These are phyloP conservation scores for Fennellomyces sp. DNA, from an alignment of 371 early-diverging fungal species.

Conservation along the genomic window DNA sequence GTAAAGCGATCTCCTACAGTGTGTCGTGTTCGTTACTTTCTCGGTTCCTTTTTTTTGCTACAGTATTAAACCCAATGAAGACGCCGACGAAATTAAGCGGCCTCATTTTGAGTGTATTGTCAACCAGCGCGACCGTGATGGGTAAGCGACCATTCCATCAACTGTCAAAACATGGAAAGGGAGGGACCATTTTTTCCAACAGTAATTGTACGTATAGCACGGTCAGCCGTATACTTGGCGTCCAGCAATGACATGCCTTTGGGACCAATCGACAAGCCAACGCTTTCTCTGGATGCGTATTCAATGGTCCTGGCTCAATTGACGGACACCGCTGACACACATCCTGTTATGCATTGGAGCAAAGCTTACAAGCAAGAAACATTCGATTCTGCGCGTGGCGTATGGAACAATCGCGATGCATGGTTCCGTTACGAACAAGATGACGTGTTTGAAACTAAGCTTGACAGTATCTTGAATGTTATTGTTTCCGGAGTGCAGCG, in stretches of 20 bases:
- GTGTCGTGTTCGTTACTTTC: background rate
- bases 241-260: constrained; percentile 6
- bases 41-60: background rate
- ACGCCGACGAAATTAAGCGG: background rate
- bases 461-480: constrained; percentile 12
- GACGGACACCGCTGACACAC: constrained; percentile 16
- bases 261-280: constrained; percentile 1
- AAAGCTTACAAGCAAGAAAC: constrained; percentile 14
- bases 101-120: constrained; percentile 8
- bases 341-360: constrained; percentile 21
- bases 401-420: constrained; percentile 17
- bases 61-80: background rate
- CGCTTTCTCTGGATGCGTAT: constrained; percentile 24
- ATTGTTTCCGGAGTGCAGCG: constrained; percentile 18
- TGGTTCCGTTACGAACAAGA: constrained; percentile 5
- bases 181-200: background rate
- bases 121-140: constrained; percentile 14
- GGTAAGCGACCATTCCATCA: no score
- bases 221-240: constrained; percentile 25
- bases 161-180: background rate
- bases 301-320: constrained; percentile 22
- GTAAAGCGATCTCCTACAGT: background rate
- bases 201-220: constrained; percentile 7
- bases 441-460: constrained; percentile 19
- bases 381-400: constrained; percentile 9